A percentile compares a stretch with the other conserved stretches of the same genome.
Evolutionary conservation across 768 basidiomycete species (phyloP).

Genomic region (Rubroboletus pulcherrimus): DNA sequence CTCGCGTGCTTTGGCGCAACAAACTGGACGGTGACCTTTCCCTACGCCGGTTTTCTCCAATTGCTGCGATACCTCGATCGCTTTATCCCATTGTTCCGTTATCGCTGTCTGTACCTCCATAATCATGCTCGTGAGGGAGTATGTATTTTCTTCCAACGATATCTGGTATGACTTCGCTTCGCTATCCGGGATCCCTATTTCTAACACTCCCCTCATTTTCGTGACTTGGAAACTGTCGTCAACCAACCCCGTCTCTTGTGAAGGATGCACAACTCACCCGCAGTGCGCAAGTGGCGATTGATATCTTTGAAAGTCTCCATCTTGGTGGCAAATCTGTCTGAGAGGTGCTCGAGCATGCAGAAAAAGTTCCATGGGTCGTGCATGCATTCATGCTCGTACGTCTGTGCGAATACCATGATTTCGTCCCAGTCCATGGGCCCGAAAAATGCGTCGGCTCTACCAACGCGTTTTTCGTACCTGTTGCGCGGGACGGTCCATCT

Average conservation of each 20-base stretch:
- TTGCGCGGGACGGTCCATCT: background rate
- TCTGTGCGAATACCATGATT: background rate
- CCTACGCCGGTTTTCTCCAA: background rate
- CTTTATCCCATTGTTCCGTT: background rate
- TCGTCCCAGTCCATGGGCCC: background rate
- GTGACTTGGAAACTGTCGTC: background rate
- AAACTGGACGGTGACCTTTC: background rate
- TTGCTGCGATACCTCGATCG: background rate
- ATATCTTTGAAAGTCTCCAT: background rate
- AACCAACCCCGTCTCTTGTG: no score
- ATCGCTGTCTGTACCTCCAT: background rate
- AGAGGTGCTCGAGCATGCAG: conserved; percentile 3
- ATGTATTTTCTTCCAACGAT: background rate
- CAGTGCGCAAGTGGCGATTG: background rate
- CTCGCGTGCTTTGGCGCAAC: background rate
- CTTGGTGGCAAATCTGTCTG: background rate
- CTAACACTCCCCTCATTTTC: background rate
- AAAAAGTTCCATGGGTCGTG: background rate
- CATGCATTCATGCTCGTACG: background rate
- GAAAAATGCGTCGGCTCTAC: background rate
- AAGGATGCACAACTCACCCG: background rate
- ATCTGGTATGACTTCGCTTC: background rate
- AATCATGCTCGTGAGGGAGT: background rate
- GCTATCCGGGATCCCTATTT: background rate
- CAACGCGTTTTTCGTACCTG: background rate